A percentile compares a stretch with the other conserved stretches of the same genome.
phyloP scores from a whole-genome alignment of 768 basidiomycete species.

The Boletus edulis region DNA sequence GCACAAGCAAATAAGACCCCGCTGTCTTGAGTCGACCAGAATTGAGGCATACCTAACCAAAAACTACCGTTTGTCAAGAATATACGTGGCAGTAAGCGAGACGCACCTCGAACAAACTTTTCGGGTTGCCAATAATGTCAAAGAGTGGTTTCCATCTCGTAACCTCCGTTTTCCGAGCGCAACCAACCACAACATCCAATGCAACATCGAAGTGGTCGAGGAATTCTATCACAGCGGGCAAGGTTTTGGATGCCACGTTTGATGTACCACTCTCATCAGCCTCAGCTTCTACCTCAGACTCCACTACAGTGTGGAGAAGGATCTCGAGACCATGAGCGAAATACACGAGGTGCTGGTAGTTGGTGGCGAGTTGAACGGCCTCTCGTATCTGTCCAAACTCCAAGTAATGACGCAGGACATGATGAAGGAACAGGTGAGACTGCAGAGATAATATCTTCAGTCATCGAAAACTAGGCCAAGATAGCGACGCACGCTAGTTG shows the following conservation, averaged over 20 bases:
- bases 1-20: constrained; percentile 86
- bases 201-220: constrained; percentile 91
- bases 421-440: constrained; percentile 94
- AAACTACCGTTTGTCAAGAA: background rate
- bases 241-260: constrained; percentile 34
- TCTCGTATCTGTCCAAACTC: constrained; percentile 59
- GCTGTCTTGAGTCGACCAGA: constrained; percentile 81
- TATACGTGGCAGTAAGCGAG: background rate
- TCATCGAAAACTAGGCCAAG: background rate
- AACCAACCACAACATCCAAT: constrained; percentile 91
- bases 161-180: constrained; percentile 95
- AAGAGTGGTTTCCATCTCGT: constrained; percentile 89
- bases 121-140: constrained; percentile 86
- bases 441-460: constrained; percentile 28
- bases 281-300: constrained; percentile 62
- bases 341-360: constrained; percentile 87
- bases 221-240: constrained; percentile 80
- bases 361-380: constrained; percentile 81
- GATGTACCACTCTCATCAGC: constrained; percentile 20
- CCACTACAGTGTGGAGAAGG: constrained; percentile 88
- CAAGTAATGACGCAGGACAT: constrained; percentile 83
- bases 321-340: constrained; percentile 95
- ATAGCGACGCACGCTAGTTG: constrained; percentile 68
- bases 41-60: constrained; percentile 64
- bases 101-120: constrained; percentile 84